A percentile compares a stretch with the other conserved stretches of the same genome.
Evolutionary conservation across 1,284 basidiomycete species (phyloP).

Genomic region (Boletus mariae): DNA sequence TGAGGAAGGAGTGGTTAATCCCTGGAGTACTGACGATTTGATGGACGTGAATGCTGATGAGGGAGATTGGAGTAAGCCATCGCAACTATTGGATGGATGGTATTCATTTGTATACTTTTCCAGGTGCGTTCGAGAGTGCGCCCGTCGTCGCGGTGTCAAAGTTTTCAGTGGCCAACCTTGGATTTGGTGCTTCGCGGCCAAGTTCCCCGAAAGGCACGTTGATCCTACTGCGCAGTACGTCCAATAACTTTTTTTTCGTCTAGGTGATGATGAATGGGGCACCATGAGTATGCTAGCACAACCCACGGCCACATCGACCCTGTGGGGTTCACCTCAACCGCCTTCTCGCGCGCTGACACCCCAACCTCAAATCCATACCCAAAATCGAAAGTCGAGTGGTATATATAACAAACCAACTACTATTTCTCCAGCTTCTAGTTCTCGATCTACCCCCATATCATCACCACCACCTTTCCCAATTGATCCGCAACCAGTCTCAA

Average conservation of each 20-base stretch:
- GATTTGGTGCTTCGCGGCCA: constrained; percentile 17
- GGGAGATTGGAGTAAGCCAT: constrained; percentile 82
- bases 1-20: constrained; percentile 45
- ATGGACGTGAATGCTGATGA: constrained; percentile 90
- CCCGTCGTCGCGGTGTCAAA: constrained; percentile 35
- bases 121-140: constrained; percentile 83
- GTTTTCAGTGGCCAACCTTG: constrained; percentile 21
- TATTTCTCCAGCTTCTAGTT: constrained; percentile 20
- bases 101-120: not conserved
- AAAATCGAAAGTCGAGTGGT: constrained; percentile 8
- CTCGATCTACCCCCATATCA: constrained; percentile 24
- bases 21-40: constrained; percentile 74
- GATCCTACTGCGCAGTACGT: not conserved
- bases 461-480: constrained; percentile 18
- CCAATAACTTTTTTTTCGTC: not conserved
- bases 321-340: constrained; percentile 20
- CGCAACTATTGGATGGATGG: not conserved
- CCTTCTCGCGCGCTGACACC: constrained; percentile 20
- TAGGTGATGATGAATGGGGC: constrained; percentile 25
- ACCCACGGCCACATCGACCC: constrained; percentile 1
- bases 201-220: constrained; percentile 18
- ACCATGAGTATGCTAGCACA: constrained; percentile 12
- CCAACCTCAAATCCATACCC: constrained; percentile 10
- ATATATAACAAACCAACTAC: not conserved
- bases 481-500: constrained; percentile 11